Evolutionary conservation across 306 rosid genomes (phyloP).

Genomic region (Oemleria cerasiformis): DNA sequence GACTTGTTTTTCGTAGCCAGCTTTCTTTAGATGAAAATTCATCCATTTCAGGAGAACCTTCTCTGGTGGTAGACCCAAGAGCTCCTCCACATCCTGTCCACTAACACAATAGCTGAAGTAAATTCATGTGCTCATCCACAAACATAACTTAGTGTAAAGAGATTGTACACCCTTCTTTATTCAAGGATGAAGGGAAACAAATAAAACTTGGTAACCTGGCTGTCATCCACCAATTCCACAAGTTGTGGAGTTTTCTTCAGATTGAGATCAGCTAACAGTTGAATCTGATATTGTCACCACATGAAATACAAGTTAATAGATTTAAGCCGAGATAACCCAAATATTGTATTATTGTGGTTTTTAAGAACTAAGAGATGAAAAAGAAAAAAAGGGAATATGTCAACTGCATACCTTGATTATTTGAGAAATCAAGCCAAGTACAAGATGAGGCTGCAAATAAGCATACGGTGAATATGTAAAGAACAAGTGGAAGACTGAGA

Average conservation of each 20-base stretch:
- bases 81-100: constrained; percentile 97
- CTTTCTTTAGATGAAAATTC: constrained; percentile 94
- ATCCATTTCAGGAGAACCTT: constrained; percentile 96
- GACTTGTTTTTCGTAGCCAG: constrained; percentile 90
- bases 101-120: constrained; percentile 13
- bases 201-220: constrained; percentile 50
- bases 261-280: constrained; percentile 89
- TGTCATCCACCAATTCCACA: constrained; percentile 92
- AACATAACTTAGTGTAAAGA: constrained; percentile 2
- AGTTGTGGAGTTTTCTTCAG: constrained; percentile 99
- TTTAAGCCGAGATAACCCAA: constrained; percentile 13
- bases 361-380: constrained; percentile 9
- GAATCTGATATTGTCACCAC: constrained; percentile 66
- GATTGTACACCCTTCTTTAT: constrained; percentile 16
- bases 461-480: constrained; percentile 15
- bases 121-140: constrained; percentile 6
- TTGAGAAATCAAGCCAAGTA: constrained; percentile 97
- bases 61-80: constrained; percentile 85
- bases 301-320: constrained; percentile 22
- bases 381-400: constrained; percentile 11
- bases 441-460: constrained; percentile 72
- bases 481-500: constrained; percentile 22
- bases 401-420: constrained; percentile 69
- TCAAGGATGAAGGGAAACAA: constrained; percentile 12
- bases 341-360: constrained; percentile 14